Base-by-base conservation (phyloP, 148 eudicot genomes). In the Nepenthes gracilis region DNA sequence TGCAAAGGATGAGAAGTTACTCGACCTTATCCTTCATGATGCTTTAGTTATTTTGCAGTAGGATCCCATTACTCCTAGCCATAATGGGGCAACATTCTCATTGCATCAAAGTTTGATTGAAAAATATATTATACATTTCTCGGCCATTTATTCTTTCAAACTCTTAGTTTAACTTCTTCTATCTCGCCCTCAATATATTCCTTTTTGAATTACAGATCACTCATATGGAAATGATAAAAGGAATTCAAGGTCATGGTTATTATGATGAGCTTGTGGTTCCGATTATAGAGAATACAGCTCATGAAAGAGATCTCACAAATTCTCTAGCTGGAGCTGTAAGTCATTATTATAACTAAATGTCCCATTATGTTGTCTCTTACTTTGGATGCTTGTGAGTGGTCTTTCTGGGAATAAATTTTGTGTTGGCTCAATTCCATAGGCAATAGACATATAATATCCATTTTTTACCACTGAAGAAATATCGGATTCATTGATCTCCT, bases 221-320 rank as follows among this genome's bases (percentile, higher is more conserved):
- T 70, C 96, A 93, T 74, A 93, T 93, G 98, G 98, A 93, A 78
- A 93, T 93, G 96, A 93, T 88, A 50, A 93, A 93, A 78, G 98
- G 98, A 66, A 93, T 93, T 69, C 90, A 84, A 72, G 98, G 98
- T 51, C 98, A 93, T 83, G 98, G 98, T 50, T 93, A 93, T 61
- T 84, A 88, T 69, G 98, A 93, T 64, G 96, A 93, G 58, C 96
- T 93, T 73, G 96, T 93, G 47, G 85, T 93, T 58, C 98, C 98
- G 55, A 93, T 88, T 56, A 93, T 93, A 61, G 98, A 93, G 64
- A 93, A 93, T 67, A 84, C 96, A 54, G 98, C 98, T 38, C 83
- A 84, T 70, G 98, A 93, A 61, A 65, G 95, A 54, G 98, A 93
- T 65, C 90, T 93, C 70, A 93, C 98, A 14, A 89, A 93, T 47